Evolutionary conservation across 176 grass and related monocot genomes (phyloP).

Genomic region (Eremochloa ophiuroides): DNA sequence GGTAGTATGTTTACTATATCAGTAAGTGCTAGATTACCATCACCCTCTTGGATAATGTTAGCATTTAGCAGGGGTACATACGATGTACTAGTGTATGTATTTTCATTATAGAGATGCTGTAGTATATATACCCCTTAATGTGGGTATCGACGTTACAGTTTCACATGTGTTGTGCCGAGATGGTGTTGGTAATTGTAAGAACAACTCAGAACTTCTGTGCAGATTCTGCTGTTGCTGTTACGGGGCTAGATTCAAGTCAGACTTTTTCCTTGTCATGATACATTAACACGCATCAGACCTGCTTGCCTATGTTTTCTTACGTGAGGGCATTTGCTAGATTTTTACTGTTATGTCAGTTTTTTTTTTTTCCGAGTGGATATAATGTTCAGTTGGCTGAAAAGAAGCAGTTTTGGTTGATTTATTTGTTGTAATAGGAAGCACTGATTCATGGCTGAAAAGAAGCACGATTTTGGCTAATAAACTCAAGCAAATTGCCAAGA

Average conservation of each 20-base stretch:
- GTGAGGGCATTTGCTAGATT: background rate
- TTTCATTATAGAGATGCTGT: background rate
- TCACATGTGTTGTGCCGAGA: background rate
- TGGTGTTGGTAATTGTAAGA: background rate
- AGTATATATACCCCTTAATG: background rate
- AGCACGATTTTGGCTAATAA: too few species aligned
- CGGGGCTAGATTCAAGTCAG: too few species aligned
- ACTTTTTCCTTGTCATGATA: too few species aligned
- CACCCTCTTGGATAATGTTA: conserved; percentile 4
- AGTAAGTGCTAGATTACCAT: background rate
- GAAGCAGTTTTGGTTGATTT: too few species aligned
- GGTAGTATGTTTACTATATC: background rate
- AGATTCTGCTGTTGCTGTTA: background rate
- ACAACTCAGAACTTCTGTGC: background rate
- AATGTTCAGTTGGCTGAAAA: too few species aligned
- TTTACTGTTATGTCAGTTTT: background rate
- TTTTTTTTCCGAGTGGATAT: too few species aligned
- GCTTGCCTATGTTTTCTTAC: background rate
- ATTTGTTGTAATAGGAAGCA: too few species aligned
- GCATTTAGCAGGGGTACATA: background rate
- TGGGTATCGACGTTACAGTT: background rate
- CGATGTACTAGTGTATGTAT: conserved; percentile 14
- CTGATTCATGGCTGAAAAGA: too few species aligned
- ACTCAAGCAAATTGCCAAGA: too few species aligned
- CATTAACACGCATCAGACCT: too few species aligned